These are phyloP conservation scores for Paraleonurus japonicus DNA, from an alignment of 257 asterid genomes.

Conservation along the genomic window DNA sequence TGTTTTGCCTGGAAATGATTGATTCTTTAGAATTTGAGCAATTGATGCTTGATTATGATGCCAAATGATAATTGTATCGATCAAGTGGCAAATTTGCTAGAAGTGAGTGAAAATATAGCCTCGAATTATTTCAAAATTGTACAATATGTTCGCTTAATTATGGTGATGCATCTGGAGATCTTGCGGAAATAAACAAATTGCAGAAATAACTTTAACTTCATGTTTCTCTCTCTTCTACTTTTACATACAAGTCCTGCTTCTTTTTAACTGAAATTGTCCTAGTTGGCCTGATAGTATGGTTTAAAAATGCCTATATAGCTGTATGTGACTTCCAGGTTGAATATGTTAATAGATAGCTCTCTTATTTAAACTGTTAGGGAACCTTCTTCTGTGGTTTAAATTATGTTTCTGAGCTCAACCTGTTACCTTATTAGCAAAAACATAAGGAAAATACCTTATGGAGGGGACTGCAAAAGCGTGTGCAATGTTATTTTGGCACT, in stretches of 20 bases:
- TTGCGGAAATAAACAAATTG: background rate
- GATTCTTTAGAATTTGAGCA: background rate
- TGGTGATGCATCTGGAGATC: background rate
- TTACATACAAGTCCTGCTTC: background rate
- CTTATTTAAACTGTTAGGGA: background rate
- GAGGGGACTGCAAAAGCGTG: background rate
- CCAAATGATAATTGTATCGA: background rate
- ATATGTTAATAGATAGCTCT: background rate
- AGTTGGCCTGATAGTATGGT: conserved; percentile 13
- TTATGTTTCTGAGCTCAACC: conserved; percentile 1
- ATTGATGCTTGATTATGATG: background rate
- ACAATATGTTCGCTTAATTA: background rate
- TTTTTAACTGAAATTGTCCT: background rate
- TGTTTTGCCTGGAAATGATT: conserved; percentile 13
- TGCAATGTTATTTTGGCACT: background rate
- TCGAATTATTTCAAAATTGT: background rate
- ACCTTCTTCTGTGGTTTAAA: background rate
- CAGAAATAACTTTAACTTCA: background rate
- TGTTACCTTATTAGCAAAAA: background rate
- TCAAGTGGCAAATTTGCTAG: background rate
- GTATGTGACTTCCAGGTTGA: conserved; percentile 5
- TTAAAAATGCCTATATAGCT: background rate
- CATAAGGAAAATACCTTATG: conserved; percentile 2
- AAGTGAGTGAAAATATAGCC: conserved; percentile 11
- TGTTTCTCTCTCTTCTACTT: background rate